Base-by-base conservation (phyloP, 768 basidiomycete genomes). In the Pleurotus pulmonarius region DNA sequence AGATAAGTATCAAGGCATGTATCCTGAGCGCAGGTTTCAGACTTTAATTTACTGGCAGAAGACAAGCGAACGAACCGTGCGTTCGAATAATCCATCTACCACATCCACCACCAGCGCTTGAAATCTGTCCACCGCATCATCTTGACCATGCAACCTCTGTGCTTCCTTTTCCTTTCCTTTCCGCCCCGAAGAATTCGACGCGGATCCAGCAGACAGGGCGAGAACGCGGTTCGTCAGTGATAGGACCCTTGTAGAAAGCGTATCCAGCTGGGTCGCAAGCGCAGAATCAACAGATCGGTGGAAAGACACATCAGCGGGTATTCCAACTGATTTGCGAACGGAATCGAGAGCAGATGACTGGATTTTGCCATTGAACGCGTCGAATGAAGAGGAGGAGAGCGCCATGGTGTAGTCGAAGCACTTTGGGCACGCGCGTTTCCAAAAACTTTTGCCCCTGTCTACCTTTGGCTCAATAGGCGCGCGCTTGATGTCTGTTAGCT, bases 81-180 rank as follows among this genome's bases (percentile, higher is more conserved):
- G 79, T 70, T 98, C 97, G 57, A 97, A 70, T 52, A 98, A 68
- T 46, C 81, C 79, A 67, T 99, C 96, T 78, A 96, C 82, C 0
- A 83, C 75, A 65, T 94, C 92, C n/a, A 92, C 87, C 2, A 96
- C 79, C 18, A 83, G 69, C 15, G 83, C 75, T 61, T 89, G 82
- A 68, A 94, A 96, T 60, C 83, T 84, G 67, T 97, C 95, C 26
- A 91, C 70, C 3, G 95, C 80, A 70, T 94, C 90, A 62, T 97
- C 93, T 64, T 90, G 81, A 55, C 75, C 81, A 55, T 79, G 75
- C 51, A 89, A 63, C 62, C 75, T 79, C 16, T 70, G 74, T 7
- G 24, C n/a, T 24, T n/a, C 51, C 64, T 86, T 85, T 9, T 24
- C 80, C 82, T 67, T 86, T 85, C 25, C 73, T 70, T 49, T 71